Conservation (phyloP, 2,329 filamentous ascomycete species). For the Sporothrix inflata region DNA sequence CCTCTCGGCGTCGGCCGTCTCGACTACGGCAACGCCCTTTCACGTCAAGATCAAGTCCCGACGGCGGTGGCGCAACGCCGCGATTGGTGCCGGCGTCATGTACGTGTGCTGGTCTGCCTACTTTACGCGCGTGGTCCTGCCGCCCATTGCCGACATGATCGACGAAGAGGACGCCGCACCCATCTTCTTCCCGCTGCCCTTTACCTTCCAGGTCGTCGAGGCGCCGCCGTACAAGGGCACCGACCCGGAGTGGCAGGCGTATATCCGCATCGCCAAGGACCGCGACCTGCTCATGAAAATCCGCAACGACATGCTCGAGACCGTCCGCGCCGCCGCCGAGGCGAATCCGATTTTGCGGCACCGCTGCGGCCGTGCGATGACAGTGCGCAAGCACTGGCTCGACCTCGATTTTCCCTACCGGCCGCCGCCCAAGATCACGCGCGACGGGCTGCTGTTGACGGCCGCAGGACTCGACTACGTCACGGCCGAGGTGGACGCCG, state of each 20-base stretch:
- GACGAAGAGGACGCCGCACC: slow-evolving; percentile 35
- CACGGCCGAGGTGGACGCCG: slow-evolving; percentile 32
- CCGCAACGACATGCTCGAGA: slow-evolving; percentile 50
- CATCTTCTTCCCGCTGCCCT: slow-evolving; percentile 65
- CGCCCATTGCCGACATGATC: slow-evolving; percentile 41
- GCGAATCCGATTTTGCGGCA: slow-evolving; percentile 48
- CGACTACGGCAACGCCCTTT: slow-evolving; percentile 22
- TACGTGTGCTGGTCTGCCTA: slow-evolving; percentile 43
- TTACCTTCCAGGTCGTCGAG: slow-evolving; percentile 55
- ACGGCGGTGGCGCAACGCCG: slow-evolving; percentile 31
- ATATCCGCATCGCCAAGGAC: slow-evolving; percentile 61
- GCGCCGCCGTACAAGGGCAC: slow-evolving; percentile 56
- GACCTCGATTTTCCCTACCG: slow-evolving; percentile 62
- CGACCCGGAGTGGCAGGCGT: slow-evolving; percentile 67
- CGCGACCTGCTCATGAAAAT: slow-evolving; percentile 52
- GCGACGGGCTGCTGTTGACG: slow-evolving; percentile 48
- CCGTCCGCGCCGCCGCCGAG: slow-evolving; percentile 49
- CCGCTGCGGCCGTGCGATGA: slow-evolving; percentile 53
- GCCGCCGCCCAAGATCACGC: slow-evolving; percentile 62
- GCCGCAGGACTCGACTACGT: slow-evolving; percentile 29
- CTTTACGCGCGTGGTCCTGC: slow-evolving; percentile 48
- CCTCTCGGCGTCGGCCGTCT: neutral
- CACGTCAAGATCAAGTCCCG: slow-evolving; percentile 31
- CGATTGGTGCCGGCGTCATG: slow-evolving; percentile 32
- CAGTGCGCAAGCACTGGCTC: slow-evolving; percentile 59